Evolutionary conservation across 768 basidiomycete species (phyloP), one percentile per base, ranked within the genome.

Genomic region (Kwoniella sp.): DNA sequence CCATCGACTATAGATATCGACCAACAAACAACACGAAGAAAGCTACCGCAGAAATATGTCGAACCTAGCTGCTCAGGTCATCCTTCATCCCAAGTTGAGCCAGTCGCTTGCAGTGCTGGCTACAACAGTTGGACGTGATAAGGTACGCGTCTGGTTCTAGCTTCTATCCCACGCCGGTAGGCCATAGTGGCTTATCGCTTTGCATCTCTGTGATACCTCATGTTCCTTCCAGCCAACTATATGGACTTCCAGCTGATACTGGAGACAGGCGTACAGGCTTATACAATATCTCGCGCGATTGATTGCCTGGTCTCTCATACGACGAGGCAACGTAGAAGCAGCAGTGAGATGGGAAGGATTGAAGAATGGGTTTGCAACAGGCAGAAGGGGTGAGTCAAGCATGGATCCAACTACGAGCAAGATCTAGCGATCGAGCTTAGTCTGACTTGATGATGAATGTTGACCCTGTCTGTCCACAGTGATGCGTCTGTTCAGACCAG

Each of bases 241-340:
- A n/a, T n/a, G n/a, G 6, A 8, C 2, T 33, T 26, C 10, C 21
- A 19, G 33, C 63, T 69, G 60, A 60, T 44, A 47, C 25, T 40
- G 47, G 24, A 24, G 21, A 12, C 67, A 96, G 93, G 83, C 87
- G 17, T 98, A 97, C 81, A 88, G 95, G 68, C 86, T 90, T 22
- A 79, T 92, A 58, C 96, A 99, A 82, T 97, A 92, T 81, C 87
- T 91, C 69, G 85, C 94, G 33, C 87, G 94, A 47, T 87, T 97
- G 77, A 86, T 91, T 68, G 88, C 91, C 1, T 98, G 90, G 90
- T 86, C 87, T 79, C 83, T 90, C 40, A 78, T 89, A 52, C 83
- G 83, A 8, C 84, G 86, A 55, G 92, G 90, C 17, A 79, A 87
- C 76, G 89, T 88, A 72, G 81, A 84, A 10, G 84, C 88, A 51